These are phyloP conservation scores for Avicennia marina DNA, from an alignment of 257 asterid genomes.

Conservation along the genomic window DNA sequence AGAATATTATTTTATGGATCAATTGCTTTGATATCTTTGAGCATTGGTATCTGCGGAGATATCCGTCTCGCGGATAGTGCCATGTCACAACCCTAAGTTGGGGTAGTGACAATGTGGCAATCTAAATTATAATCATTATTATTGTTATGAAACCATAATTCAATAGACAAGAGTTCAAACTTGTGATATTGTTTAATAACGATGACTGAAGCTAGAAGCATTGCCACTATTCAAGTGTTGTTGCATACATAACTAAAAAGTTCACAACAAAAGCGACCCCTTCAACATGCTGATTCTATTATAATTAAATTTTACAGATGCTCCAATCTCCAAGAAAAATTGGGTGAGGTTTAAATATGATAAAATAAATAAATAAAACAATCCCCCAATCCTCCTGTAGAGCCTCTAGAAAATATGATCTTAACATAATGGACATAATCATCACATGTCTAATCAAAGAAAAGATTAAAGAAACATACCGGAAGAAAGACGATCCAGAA, in stretches of 20 bases:
- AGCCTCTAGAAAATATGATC: background rate
- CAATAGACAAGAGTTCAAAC: background rate
- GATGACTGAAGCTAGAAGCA: background rate
- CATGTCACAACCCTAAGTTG: too few relatives aligned
- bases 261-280: background rate
- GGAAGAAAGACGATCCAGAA: constrained; percentile 54
- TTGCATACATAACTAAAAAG: too few relatives aligned
- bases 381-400: background rate
- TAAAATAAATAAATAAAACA: background rate
- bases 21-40: too few relatives aligned
- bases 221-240: background rate
- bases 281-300: background rate
- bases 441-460: background rate
- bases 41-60: too few relatives aligned
- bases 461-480: constrained; percentile 30
- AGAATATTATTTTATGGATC: too few relatives aligned
- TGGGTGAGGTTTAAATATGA: background rate
- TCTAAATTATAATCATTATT: background rate
- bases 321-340: background rate
- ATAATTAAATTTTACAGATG: too few relatives aligned
- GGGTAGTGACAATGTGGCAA: too few relatives aligned
- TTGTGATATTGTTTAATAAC: background rate
- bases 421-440: background rate
- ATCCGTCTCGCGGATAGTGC: too few relatives aligned
- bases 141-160: too few relatives aligned